Evolutionary conservation across 2,329 filamentous ascomycete genomes (phyloP).

Genomic region (Chaetomiaceae sp.): DNA sequence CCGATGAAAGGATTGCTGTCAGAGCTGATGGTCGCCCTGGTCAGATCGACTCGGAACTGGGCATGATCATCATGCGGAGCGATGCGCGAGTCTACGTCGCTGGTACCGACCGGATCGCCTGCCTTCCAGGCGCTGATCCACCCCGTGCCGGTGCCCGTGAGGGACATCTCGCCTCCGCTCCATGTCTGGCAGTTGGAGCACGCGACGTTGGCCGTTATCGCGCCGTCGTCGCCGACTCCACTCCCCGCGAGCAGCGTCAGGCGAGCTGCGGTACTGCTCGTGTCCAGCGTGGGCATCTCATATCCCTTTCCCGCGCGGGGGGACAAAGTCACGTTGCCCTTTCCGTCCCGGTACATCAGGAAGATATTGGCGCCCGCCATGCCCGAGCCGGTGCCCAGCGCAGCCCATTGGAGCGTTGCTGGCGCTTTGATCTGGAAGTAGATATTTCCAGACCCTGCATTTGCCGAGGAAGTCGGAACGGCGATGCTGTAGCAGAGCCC

Average conservation of each 20-base stretch:
- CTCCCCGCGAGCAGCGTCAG: slow-evolving; percentile 56
- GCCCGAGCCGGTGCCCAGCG: slow-evolving; percentile 49
- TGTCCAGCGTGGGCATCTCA: slow-evolving; percentile 44
- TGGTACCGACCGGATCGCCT: slow-evolving; percentile 43
- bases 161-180: slow-evolving; percentile 33
- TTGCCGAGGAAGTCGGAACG: slow-evolving; percentile 47
- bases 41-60: slow-evolving; percentile 46
- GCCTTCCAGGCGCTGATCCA: slow-evolving; percentile 56
- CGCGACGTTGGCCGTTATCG: slow-evolving; percentile 54
- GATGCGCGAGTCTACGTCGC: slow-evolving; percentile 41
- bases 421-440: slow-evolving; percentile 59
- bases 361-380: slow-evolving; percentile 60
- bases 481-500: slow-evolving; percentile 54
- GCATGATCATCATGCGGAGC: slow-evolving; percentile 43
- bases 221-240: slow-evolving; percentile 45
- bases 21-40: slow-evolving; percentile 40
- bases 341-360: slow-evolving; percentile 55
- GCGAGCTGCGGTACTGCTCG: slow-evolving; percentile 35
- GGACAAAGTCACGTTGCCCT: slow-evolving; percentile 58
- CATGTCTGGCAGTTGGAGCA: slow-evolving; percentile 51
- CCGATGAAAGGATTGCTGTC: slow-evolving; percentile 51
- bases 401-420: slow-evolving; percentile 51
- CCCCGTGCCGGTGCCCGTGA: slow-evolving; percentile 38
- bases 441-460: slow-evolving; percentile 49
- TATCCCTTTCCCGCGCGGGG: slow-evolving; percentile 49